These are phyloP conservation scores for Gentiana macrophylla DNA, from an alignment of 257 asterid genomes.

Conservation along the genomic window DNA sequence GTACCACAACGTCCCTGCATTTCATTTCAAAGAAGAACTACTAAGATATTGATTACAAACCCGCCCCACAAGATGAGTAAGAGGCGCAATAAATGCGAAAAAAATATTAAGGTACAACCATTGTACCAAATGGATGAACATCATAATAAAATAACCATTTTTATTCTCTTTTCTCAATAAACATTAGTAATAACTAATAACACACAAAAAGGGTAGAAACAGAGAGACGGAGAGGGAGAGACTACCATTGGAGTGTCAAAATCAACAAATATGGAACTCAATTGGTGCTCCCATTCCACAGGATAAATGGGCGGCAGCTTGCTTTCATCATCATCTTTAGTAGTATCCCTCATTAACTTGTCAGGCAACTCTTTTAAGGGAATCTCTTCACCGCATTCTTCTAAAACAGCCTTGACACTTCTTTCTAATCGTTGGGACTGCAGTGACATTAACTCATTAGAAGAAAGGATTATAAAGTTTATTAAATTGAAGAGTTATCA, in stretches of 20 bases:
- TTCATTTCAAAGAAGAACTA: too few species aligned
- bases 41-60: too few species aligned
- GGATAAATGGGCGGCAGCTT: conserved; percentile 43
- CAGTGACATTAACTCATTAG: background rate
- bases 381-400: conserved; percentile 20
- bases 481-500: background rate
- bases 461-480: background rate
- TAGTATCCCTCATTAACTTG: conserved; percentile 32
- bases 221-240: background rate
- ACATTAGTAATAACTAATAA: too few species aligned
- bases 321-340: conserved; percentile 45
- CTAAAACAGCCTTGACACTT: conserved; percentile 19
- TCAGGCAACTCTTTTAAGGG: conserved; percentile 18
- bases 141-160: too few species aligned
- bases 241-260: conserved; percentile 40
- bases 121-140: background rate
- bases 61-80: too few species aligned
- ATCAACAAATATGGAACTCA: conserved; percentile 71
- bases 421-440: conserved; percentile 46
- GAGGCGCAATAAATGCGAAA: too few species aligned
- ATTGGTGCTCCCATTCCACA: conserved; percentile 45
- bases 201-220: background rate
- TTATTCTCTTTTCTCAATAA: too few species aligned
- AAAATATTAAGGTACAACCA: background rate
- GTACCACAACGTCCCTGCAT: conserved; percentile 67